phyloP scores from a whole-genome alignment of 805 yeast genomes.

The Zygosaccharomyces rouxii region DNA sequence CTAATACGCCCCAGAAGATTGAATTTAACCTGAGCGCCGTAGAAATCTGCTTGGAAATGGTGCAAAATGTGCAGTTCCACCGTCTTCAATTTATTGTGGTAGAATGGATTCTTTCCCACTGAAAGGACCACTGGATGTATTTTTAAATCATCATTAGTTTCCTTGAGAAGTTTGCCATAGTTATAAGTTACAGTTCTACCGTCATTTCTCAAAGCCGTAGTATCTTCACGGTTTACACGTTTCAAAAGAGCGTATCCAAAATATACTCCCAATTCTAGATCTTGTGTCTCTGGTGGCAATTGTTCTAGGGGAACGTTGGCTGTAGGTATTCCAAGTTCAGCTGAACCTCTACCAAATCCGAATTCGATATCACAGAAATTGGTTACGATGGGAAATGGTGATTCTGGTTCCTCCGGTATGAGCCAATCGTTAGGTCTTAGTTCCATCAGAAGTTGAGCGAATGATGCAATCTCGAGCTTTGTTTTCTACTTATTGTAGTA shows the following conservation, averaged over 20 bases:
- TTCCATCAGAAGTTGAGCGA: constrained; percentile 1
- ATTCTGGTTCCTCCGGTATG: constrained; percentile 40
- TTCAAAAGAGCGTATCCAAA: constrained; percentile 65
- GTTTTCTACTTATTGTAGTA: neutral
- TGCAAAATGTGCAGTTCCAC: constrained; percentile 87
- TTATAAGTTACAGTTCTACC: constrained; percentile 49
- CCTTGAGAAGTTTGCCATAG: constrained; percentile 50
- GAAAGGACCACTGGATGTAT: constrained; percentile 88
- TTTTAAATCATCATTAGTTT: constrained; percentile 37
- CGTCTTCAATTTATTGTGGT: constrained; percentile 69
- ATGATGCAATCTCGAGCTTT: neutral
- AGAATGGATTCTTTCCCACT: constrained; percentile 94
- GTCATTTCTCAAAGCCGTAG: constrained; percentile 35
- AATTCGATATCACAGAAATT: constrained; percentile 50
- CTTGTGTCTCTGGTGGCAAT: constrained; percentile 39
- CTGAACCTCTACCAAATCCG: constrained; percentile 94
- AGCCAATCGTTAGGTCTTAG: constrained; percentile 25
- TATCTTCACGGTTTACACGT: constrained; percentile 15
- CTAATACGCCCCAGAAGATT: constrained; percentile 82
- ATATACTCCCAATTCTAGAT: constrained; percentile 74
- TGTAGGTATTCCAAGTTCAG: constrained; percentile 92
- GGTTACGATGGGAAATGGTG: constrained; percentile 48
- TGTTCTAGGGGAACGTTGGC: constrained; percentile 73
- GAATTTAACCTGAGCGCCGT: constrained; percentile 73
- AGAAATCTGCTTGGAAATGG: constrained; percentile 61